Evolutionary conservation across 2,329 filamentous ascomycete species (phyloP), one percentile per base, ranked within the genome.

Genomic region (Aureobasidium sp.): DNA sequence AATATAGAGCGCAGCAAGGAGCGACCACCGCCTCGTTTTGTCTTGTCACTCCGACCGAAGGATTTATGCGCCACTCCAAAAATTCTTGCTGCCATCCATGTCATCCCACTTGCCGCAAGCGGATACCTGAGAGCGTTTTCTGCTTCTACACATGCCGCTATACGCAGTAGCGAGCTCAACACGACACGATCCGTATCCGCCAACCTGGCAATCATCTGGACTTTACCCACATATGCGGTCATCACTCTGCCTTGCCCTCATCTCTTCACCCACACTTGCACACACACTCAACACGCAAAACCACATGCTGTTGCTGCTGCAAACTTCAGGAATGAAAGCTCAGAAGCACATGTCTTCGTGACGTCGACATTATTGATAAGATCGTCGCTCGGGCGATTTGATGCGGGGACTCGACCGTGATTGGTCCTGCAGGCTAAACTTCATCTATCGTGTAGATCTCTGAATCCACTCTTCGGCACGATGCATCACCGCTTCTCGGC

Each of bases 401-500:
- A n/a, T 35, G 31, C 21, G 19, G 23, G 25, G 19, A 11, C 35
- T 40, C 21, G 25, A 43, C 35, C 7, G 3, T 55, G 51, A 55
- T 55, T 55, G 51, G 51, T 15, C n/a, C 6, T 15, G 6, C n/a
- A 4, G 15, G 10, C 10, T 17, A 21, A 43, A 43, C 51, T 55
- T 19, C 43, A 43, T 55, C 51, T 31, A 55, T 55, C 35, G 25
- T 55, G 51, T 43, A 55, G 37, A 55, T 55, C 51, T 43, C 11
- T 42, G 6, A 43, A 33, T 42, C 51, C 51, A 43, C 50, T 40
- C 33, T 25, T 38, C 37, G 15, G 51, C 21, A 43, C 11, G 27
- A 31, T 15, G 51, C 38, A 43, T 43, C 51, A n/a, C 51, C 51
- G 33, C 50, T 40, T 43, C 37, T 38, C 37, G 15, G 51, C 21